phyloP scores from a whole-genome alignment of 2,329 filamentous ascomycete species.

The Corniculantispora saksenae region DNA sequence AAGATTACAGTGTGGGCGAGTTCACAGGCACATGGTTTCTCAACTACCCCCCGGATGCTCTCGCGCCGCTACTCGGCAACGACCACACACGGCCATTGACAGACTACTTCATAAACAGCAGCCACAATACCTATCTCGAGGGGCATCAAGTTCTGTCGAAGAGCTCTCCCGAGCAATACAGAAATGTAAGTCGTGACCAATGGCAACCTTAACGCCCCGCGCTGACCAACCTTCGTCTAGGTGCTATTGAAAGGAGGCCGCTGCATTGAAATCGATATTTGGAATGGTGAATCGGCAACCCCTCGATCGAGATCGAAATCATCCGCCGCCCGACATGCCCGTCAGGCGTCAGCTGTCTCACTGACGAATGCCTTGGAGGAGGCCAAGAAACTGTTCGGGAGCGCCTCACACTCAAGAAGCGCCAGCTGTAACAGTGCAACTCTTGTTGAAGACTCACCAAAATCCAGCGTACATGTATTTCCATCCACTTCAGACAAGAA shows the following conservation, averaged over 20 bases:
- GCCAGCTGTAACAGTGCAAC: constrained; percentile 39
- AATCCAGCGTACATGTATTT: constrained; percentile 31
- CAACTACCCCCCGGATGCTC: constrained; percentile 45
- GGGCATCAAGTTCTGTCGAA: constrained; percentile 83
- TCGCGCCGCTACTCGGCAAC: constrained; percentile 46
- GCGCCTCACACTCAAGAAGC: constrained; percentile 40
- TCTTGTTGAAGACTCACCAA: constrained; percentile 32
- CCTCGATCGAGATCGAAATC: constrained; percentile 39
- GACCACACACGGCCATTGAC: constrained; percentile 71
- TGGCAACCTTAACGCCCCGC: not conserved
- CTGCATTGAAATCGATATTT: constrained; percentile 94
- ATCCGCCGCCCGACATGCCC: constrained; percentile 45
- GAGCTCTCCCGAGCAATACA: constrained; percentile 77
- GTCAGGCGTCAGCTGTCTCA: constrained; percentile 48
- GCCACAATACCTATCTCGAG: constrained; percentile 89
- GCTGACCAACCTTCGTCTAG: constrained; percentile 37
- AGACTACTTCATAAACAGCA: constrained; percentile 93
- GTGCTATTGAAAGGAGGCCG: constrained; percentile 77
- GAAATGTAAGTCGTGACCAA: constrained; percentile 54
- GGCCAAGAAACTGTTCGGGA: constrained; percentile 30
- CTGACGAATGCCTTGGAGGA: constrained; percentile 40
- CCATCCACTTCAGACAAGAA: constrained; percentile 35
- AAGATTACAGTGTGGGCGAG: constrained; percentile 47
- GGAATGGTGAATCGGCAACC: constrained; percentile 67
- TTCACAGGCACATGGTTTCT: constrained; percentile 53